These are phyloP conservation scores for Mycena epipterygia DNA, from an alignment of 768 basidiomycete species.

Conservation along the genomic window DNA sequence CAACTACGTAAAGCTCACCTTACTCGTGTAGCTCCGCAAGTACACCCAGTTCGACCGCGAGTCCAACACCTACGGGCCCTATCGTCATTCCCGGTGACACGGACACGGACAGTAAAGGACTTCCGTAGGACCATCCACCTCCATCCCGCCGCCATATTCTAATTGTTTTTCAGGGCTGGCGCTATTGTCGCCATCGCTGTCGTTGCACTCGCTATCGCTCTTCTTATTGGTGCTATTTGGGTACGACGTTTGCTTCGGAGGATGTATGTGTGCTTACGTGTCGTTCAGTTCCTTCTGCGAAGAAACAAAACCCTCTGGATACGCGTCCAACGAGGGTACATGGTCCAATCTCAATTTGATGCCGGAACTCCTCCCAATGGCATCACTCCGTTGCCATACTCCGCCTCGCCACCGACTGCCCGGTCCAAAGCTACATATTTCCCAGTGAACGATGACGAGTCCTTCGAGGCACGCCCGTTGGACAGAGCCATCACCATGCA, in stretches of 20 bases:
- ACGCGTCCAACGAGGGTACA: slow-evolving; percentile 44
- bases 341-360: slow-evolving; percentile 47
- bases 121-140: slow-evolving; percentile 15
- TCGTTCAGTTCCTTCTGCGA: slow-evolving; percentile 34
- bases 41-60: neutral
- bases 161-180: slow-evolving; percentile 22
- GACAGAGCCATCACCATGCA: slow-evolving; percentile 31
- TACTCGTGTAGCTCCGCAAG: neutral
- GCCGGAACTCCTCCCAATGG: slow-evolving; percentile 17
- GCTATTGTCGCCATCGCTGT: slow-evolving; percentile 34
- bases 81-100: neutral
- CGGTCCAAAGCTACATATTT: neutral
- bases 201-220: slow-evolving; percentile 29
- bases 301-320: slow-evolving; percentile 44
- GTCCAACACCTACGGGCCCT: no score
- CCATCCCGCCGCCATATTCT: neutral
- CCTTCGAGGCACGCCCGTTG: slow-evolving; percentile 25
- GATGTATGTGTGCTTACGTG: neutral
- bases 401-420: neutral
- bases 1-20: neutral
- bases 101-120: neutral
- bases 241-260: slow-evolving; percentile 23
- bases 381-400: slow-evolving; percentile 16
- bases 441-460: slow-evolving; percentile 10
- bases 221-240: slow-evolving; percentile 33